Evolutionary conservation across 352 stramenopile genomes (phyloP).

Genomic region (Globisporangium cystogenes): DNA sequence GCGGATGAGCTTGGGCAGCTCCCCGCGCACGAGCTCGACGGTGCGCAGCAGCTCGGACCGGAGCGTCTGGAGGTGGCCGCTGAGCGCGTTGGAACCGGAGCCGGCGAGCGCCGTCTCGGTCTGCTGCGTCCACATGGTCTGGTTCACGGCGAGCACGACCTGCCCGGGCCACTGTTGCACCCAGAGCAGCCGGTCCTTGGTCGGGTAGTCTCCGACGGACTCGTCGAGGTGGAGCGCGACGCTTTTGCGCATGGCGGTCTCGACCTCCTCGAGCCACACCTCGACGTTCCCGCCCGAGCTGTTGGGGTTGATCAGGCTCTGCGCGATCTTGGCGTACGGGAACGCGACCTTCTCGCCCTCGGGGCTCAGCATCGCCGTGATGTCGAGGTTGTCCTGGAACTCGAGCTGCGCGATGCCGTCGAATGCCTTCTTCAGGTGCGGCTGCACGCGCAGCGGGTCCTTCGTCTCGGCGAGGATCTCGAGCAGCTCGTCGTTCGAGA

Average conservation of each 20-base stretch:
- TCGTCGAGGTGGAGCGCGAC: slow-evolving; percentile 76
- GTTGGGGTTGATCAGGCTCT: slow-evolving; percentile 92
- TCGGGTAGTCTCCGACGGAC: slow-evolving; percentile 83
- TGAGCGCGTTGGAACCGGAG: slow-evolving; percentile 36
- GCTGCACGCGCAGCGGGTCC: slow-evolving; percentile 92
- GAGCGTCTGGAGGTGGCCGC: slow-evolving; percentile 60
- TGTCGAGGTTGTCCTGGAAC: slow-evolving; percentile 91
- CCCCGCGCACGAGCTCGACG: slow-evolving; percentile 89
- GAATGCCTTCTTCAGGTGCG: slow-evolving; percentile 93
- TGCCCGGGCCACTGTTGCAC: slow-evolving; percentile 92
- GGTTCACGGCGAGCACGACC: slow-evolving; percentile 90
- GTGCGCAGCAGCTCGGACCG: slow-evolving; percentile 81
- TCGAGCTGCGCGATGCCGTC: slow-evolving; percentile 91
- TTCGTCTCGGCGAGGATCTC: slow-evolving; percentile 92
- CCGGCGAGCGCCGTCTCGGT: slow-evolving; percentile 64
- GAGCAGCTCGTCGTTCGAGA: slow-evolving; percentile 91
- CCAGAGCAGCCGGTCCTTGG: slow-evolving; percentile 87
- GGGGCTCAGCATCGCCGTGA: slow-evolving; percentile 87
- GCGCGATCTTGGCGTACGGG: slow-evolving; percentile 78
- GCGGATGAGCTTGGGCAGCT: slow-evolving; percentile 91
- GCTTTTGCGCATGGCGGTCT: slow-evolving; percentile 86
- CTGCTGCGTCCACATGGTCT: slow-evolving; percentile 89
- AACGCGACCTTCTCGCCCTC: slow-evolving; percentile 89
- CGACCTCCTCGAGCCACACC: slow-evolving; percentile 78
- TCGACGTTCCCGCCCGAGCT: slow-evolving; percentile 93